A percentile compares a stretch with the other conserved stretches of the same genome.
Evolutionary conservation across 768 basidiomycete species (phyloP).

Genomic region (Sporobolomyces phaffii): DNA sequence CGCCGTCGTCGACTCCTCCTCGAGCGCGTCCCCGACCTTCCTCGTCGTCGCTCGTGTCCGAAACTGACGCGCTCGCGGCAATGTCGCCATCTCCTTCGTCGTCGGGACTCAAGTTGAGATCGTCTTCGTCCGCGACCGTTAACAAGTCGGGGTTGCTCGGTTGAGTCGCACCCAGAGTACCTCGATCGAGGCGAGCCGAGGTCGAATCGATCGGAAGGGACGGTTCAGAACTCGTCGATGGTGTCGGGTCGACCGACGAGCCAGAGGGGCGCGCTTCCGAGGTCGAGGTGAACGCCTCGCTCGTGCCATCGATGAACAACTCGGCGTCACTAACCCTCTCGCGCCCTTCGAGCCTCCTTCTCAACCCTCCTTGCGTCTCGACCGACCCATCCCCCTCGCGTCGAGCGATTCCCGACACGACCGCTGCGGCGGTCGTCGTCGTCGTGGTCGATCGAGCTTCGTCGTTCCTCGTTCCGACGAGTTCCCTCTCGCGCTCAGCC

Average conservation of each 20-base stretch:
- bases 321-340: constrained; percentile 13
- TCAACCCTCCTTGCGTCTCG: background rate
- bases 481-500: background rate
- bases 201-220: no score
- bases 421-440: no score
- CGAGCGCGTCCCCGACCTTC: background rate
- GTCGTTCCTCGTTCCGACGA: background rate
- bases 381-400: background rate
- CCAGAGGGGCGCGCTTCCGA: no score
- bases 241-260: no score
- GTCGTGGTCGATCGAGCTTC: no score
- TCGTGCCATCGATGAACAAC: constrained; percentile 16
- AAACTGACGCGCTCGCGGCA: constrained; percentile 9
- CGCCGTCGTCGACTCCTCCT: background rate
- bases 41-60: constrained; percentile 7
- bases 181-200: no score
- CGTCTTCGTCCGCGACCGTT: background rate
- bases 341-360: constrained; percentile 4
- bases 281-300: background rate
- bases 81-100: constrained; percentile 16
- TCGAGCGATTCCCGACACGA: background rate
- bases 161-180: no score
- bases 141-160: no score
- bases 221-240: no score
- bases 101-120: background rate